Base-by-base conservation (phyloP, 2,329 filamentous ascomycete genomes). In the Trichophyton schoenleinii region DNA sequence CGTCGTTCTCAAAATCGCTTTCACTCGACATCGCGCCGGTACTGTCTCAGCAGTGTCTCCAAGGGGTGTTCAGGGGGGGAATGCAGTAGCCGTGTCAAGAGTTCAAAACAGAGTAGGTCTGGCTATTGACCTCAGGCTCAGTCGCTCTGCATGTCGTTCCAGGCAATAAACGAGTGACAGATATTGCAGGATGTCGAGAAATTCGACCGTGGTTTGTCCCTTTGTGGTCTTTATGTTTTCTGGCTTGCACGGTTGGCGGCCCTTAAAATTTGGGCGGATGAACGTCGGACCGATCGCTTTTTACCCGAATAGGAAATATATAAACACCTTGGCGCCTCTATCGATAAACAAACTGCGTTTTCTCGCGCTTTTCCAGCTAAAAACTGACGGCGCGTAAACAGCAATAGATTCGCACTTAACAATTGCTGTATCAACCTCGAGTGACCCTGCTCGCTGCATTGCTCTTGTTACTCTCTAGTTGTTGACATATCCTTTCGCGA, bases 1-100 rank as follows among this genome's bases (percentile, higher is more conserved):
- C 74, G 31, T 77, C 75, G 63, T 77, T 74, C 31, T 55, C 52
- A 38, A 55, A 55, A 5, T 55, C 52, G 28, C 52, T 55, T 15
- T 38, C 52, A n/a, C 28, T 55, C 28, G 52, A 36, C 52, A 55
- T 55, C 52, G 52, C 28, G 31, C 7, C 11, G 13, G 31, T 34
- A n/a, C 15, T 8, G 52, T 31, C 20, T 15, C 28, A 28, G 11
- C 52, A 18, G 52, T 20, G 25, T 18, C 6, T 18, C 15, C 3
- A 36, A 13, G 22, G 49, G 15, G 9, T 15, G 41, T 44, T 34
- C 6, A 36, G n/a, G 31, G 28, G 22, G 46, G 52, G 25, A 6
- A 31, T 31, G 2, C 15, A 18, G 11, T 36, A 36, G 34, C 34
- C 11, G 11, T 38, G 9, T 38, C 52, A 15, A n/a, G 28, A 8